Conservation (phyloP, 2,329 filamentous ascomycete genomes). For the Zymoseptoria pseudotritici region DNA sequence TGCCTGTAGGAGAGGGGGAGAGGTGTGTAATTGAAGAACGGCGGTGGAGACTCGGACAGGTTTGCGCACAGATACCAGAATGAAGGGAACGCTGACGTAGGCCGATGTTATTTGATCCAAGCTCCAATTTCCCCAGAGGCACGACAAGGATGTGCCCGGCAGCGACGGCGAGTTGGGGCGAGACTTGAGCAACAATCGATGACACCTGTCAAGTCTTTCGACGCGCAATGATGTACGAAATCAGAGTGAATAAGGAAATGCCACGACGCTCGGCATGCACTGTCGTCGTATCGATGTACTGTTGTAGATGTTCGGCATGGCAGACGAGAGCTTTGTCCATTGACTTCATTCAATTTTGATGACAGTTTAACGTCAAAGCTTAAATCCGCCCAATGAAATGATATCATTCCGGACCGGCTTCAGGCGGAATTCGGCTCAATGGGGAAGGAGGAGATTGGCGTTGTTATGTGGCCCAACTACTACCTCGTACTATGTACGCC, state of each 20-base stretch:
- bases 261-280: neutral
- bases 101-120: neutral
- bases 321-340: too few species aligned
- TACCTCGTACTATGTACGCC: too few species aligned
- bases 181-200: neutral
- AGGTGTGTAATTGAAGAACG: neutral
- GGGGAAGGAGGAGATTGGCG: neutral
- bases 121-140: neutral
- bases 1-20: neutral
- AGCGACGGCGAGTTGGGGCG: neutral
- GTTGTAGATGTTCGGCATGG: too few species aligned
- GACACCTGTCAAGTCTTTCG: neutral
- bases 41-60: neutral
- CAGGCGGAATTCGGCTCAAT: too few species aligned
- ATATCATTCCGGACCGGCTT: neutral
- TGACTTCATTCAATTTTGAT: neutral
- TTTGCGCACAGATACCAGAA: neutral
- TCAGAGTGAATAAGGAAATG: neutral
- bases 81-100: neutral
- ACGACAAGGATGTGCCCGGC: neutral
- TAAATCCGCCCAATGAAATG: neutral
- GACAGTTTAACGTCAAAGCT: neutral
- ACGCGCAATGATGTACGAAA: neutral
- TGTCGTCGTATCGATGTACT: too few species aligned
- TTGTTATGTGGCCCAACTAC: too few species aligned